Evolutionary conservation across 345 rosid genomes (phyloP).

Genomic region (Brassica rapa): DNA sequence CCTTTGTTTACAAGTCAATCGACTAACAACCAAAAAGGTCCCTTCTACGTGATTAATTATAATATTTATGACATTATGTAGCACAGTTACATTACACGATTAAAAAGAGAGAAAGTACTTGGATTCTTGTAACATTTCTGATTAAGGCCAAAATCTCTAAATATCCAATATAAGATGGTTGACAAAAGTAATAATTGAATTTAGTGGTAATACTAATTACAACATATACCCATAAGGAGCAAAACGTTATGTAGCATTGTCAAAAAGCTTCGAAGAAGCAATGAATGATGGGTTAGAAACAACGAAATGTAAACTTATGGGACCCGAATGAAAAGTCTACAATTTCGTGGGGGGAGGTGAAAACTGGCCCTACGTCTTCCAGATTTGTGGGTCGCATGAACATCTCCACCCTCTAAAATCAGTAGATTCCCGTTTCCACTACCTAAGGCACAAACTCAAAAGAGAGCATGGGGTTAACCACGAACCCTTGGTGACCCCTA

Average conservation of each 20-base stretch:
- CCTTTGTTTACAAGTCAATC: slow-evolving; percentile 35
- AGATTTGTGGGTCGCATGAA: slow-evolving; percentile 41
- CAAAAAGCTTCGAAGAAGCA: slow-evolving; percentile 18
- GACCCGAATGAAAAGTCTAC: slow-evolving; percentile 25
- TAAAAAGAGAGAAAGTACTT: not conserved
- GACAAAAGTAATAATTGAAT: not conserved
- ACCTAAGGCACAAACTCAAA: slow-evolving; percentile 35
- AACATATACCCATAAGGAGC: slow-evolving; percentile 13
- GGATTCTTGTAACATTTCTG: not conserved
- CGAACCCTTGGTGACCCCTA: slow-evolving; percentile 18
- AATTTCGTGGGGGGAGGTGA: slow-evolving; percentile 30
- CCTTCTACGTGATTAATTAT: not conserved
- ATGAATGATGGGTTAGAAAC: slow-evolving; percentile 28
- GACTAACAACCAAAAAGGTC: slow-evolving; percentile 6
- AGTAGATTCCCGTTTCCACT: slow-evolving; percentile 43
- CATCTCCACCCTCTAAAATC: slow-evolving; percentile 30
- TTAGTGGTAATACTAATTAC: slow-evolving; percentile 10
- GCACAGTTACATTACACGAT: not conserved
- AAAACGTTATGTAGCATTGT: slow-evolving; percentile 18
- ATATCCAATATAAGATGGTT: not conserved
- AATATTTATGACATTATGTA: not conserved
- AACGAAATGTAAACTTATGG: slow-evolving; percentile 29
- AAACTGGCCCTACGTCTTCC: slow-evolving; percentile 31
- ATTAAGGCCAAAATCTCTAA: not conserved
- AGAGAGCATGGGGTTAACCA: slow-evolving; percentile 38